Conservation (phyloP, 768 basidiomycete genomes). For the Leccinellum luteum region DNA sequence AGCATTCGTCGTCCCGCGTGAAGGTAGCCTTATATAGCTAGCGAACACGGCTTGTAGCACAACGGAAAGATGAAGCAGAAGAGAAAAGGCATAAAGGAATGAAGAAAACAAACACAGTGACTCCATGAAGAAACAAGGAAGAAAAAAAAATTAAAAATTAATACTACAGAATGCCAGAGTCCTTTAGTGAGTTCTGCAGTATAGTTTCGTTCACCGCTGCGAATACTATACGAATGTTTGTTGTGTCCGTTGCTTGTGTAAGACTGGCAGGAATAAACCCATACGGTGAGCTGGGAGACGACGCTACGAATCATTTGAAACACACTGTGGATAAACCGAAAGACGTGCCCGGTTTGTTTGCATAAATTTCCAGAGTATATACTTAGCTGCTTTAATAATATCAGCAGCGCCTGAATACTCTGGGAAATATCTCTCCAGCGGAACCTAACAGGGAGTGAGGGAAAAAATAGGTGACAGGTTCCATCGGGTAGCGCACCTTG, state of each 20-base stretch:
- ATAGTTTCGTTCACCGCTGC: slow-evolving; percentile 92
- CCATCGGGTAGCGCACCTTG: slow-evolving; percentile 30
- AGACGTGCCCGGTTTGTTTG: slow-evolving; percentile 82
- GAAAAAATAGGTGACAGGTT: no score
- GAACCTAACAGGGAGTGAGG: slow-evolving; percentile 43
- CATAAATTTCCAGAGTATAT: slow-evolving; percentile 93
- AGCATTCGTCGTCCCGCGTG: not conserved
- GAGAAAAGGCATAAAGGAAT: no score
- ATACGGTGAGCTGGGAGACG: not conserved
- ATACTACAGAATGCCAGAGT: slow-evolving; percentile 72
- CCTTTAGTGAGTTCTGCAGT: slow-evolving; percentile 81
- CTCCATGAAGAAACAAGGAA: not conserved
- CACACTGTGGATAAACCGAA: slow-evolving; percentile 89
- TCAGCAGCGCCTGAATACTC: slow-evolving; percentile 88
- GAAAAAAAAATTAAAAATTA: not conserved
- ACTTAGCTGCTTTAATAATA: slow-evolving; percentile 93
- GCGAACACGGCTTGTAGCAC: slow-evolving; percentile 12
- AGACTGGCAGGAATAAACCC: slow-evolving; percentile 40
- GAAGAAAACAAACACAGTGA: no score
- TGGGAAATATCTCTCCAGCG: slow-evolving; percentile 76
- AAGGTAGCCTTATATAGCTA: slow-evolving; percentile 32
- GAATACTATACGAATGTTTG: slow-evolving; percentile 78
- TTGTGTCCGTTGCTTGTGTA: slow-evolving; percentile 88
- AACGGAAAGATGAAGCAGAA: not conserved
- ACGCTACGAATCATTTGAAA: slow-evolving; percentile 7